A percentile compares a stretch with the other conserved stretches of the same genome.
phyloP scores from a whole-genome alignment of 2,329 filamentous ascomycete genomes.

The Neonectria magnoliae region DNA sequence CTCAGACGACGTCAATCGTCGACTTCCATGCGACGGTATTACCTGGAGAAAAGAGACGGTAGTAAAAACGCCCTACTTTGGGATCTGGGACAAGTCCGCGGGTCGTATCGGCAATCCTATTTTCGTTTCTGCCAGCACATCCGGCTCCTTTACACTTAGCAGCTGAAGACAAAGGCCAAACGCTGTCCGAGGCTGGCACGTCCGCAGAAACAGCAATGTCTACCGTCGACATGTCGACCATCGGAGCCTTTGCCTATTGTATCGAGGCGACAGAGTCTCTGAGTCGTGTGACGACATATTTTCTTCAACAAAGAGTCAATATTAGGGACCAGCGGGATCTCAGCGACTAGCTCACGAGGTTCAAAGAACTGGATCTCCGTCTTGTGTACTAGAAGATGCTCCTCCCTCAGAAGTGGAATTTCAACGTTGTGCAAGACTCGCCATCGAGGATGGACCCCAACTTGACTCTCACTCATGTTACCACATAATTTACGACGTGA shows the following conservation, averaged over 20 bases:
- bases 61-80: constrained; percentile 52
- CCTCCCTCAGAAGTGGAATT: constrained; percentile 34
- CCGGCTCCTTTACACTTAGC: constrained; percentile 7
- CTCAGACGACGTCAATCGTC: constrained; percentile 47
- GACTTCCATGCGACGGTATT: constrained; percentile 51
- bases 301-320: constrained; percentile 53
- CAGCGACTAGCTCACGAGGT: constrained; percentile 53
- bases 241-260: constrained; percentile 55
- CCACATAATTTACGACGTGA: constrained; percentile 13
- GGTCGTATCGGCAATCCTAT: constrained; percentile 47
- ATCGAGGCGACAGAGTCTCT: constrained; percentile 57
- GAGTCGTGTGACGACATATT: constrained; percentile 53
- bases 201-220: constrained; percentile 20
- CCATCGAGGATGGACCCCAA: constrained; percentile 55
- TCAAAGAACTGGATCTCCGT: constrained; percentile 57
- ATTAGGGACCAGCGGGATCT: constrained; percentile 48
- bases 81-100: constrained; percentile 52
- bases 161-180: constrained; percentile 15
- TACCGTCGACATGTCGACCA: constrained; percentile 47
- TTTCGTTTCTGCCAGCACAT: constrained; percentile 42
- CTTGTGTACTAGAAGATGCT: constrained; percentile 48
- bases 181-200: constrained; percentile 23
- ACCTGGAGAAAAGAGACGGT: constrained; percentile 50
- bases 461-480: constrained; percentile 57
- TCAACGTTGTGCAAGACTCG: constrained; percentile 29